Evolutionary conservation across 75 land plant genomes (phyloP).

Genomic region (Adiantum capillusveneris): DNA sequence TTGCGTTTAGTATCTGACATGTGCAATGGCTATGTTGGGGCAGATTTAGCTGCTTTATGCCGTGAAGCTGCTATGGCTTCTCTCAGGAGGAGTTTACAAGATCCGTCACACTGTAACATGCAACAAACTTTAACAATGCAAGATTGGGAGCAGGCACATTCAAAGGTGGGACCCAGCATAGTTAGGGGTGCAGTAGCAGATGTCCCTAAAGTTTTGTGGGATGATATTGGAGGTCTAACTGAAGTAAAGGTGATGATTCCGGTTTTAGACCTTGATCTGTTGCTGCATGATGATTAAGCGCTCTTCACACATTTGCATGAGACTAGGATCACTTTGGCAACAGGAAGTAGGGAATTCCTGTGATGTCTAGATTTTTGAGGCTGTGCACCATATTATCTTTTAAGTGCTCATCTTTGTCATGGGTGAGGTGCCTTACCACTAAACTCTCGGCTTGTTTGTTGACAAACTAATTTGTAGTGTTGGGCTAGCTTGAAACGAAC

Average conservation of each 20-base stretch:
- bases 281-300: no score
- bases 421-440: no score
- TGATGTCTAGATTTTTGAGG: no score
- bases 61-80: constrained; percentile 68
- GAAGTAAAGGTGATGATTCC: constrained; percentile 77
- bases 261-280: no score
- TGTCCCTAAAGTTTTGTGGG: constrained; percentile 77
- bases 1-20: constrained; percentile 56
- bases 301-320: no score
- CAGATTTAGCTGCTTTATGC: constrained; percentile 83
- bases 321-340: no score
- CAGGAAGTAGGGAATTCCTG: no score
- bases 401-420: no score
- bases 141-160: constrained; percentile 67
- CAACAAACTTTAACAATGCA: constrained; percentile 36
- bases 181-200: constrained; percentile 74
- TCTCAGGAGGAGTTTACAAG: constrained; percentile 21
- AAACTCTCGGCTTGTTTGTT: no score
- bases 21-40: constrained; percentile 94
- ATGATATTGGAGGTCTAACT: constrained; percentile 83
- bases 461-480: no score
- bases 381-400: no score
- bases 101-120: constrained; percentile 6
- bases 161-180: constrained; percentile 78
- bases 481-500: no score